Base-by-base conservation (phyloP, 768 basidiomycete species). In the Neoboletus magnificus region DNA sequence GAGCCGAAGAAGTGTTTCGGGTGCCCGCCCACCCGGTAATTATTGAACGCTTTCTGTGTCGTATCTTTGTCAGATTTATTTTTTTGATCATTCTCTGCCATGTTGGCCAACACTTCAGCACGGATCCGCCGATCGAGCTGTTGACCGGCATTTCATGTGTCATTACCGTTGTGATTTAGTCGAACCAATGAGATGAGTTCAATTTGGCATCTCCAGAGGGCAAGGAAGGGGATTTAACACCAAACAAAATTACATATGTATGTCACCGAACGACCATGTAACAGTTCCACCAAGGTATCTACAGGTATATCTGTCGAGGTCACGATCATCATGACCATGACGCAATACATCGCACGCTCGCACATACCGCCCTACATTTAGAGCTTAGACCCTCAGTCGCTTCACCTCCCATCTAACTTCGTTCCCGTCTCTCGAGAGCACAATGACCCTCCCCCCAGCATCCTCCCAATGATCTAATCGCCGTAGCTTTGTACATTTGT, bases 381-480 rank as follows among this genome's bases (percentile, higher is more conserved):
- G n/a, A n/a, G n/a, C n/a, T n/a, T n/a, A n/a, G 15, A 52, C 45
- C 52, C 79, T 84, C 25, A 80, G 62, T 61, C 80, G 73, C 61
- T 80, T 77, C 23, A 83, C 80, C 52, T 85, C 81, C 77, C 82
- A 83, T 55, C 71, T 69, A 2, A 79, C 76, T 59, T 65, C 65
- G 44, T 65, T 74, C 2, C 69, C 74, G 35, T 81, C 79, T 54
- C 72, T 70, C 4, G 75, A 64, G 30, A 86, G 73, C 1, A 84
- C 78, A 37, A 86, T 73, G 12, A 84, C 79, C 68, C 74, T 81
- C 0, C 76, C 78, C 2, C 52, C 45, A 15, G 49, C 41, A n/a
- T 81, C 80, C 30, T 86, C 84, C 85, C 85, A 88, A 68, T 86
- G 79, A 67, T 88, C 85, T 30, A 88, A 64, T 63, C 85, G 70